phyloP scores from a whole-genome alignment of 176 grass and related monocot genomes.

The Avena sativa region DNA sequence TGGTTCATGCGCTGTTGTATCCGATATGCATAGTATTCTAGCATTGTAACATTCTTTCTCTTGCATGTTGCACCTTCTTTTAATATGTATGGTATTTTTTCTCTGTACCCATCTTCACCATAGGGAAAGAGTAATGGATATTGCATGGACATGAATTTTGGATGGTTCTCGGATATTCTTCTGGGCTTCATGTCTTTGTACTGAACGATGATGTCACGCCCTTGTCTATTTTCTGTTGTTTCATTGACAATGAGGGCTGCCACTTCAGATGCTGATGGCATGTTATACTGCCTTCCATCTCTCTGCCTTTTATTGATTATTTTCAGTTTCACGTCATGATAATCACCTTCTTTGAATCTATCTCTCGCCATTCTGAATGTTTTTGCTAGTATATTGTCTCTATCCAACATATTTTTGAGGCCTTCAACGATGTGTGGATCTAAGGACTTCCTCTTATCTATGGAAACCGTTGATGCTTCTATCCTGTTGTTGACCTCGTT shows the following conservation, averaged over 20 bases:
- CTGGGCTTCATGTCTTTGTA: background rate
- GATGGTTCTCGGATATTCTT: background rate
- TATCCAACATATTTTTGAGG: constrained; percentile 3
- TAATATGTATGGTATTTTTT: too few relatives aligned
- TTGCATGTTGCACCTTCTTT: too few relatives aligned
- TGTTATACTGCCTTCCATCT: constrained; percentile 8
- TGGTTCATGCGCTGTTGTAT: too few relatives aligned
- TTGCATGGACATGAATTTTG: too few relatives aligned
- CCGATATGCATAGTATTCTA: too few relatives aligned
- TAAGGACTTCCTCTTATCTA: background rate
- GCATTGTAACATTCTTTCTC: too few relatives aligned
- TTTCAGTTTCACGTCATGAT: constrained; percentile 16
- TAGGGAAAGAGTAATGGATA: too few relatives aligned
- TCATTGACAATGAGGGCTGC: constrained; percentile 30
- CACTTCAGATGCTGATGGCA: constrained; percentile 28
- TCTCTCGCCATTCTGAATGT: constrained; percentile 40
- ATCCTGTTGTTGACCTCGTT: constrained; percentile 42
- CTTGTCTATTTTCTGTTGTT: background rate
- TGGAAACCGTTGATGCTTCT: background rate
- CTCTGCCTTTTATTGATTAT: background rate
- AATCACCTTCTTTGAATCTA: background rate
- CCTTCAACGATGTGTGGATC: constrained; percentile 2
- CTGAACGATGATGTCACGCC: constrained; percentile 28
- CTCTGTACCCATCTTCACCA: too few relatives aligned
- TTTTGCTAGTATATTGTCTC: constrained; percentile 25